Base-by-base conservation (phyloP, 306 rosid species). In the Senna tora region DNA sequence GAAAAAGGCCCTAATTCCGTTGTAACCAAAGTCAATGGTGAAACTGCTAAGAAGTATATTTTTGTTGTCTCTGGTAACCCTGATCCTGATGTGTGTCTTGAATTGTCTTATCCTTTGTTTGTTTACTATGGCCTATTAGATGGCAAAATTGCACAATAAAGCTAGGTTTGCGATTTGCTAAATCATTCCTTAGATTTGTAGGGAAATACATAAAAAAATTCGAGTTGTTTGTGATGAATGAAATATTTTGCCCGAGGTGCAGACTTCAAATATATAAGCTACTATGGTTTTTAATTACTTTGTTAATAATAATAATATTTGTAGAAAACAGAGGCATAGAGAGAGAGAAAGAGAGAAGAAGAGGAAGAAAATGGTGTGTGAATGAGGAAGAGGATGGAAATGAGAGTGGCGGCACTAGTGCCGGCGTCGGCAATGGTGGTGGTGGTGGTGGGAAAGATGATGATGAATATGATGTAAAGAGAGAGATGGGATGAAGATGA, bases 1-100 rank as follows among this genome's bases (percentile, higher is more conserved):
- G 96, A 88, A 68, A 86, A 87, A 75, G 91, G 85, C 14, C 93
- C 82, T 17, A 89, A 86, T 65, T 87, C 93, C 1, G 80, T 75
- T 4, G 90, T 79, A 5, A 76, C 86, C 15, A 90, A 90, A 85
- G 88, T 77, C 51, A 90, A 90, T 36, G 96, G 96, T 22, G 93
- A 90, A 82, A 79, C 89, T 39, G 81, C 82, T 38, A 90, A 87
- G 82, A 90, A 90, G 93, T 90, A 64, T 76, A 85, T 60, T 16
- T 16, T 59, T 51, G 12, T 47, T 25, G 1, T 32, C 42, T 42
- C 9, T 6, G 1, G 0, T 52, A 6, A 32, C 19, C 30, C 21
- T n/a, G n/a, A n/a, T n/a, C n/a, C n/a, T 36, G 14, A 21, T 45
- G 55, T 3, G 57, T 19, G 54, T 66, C 50, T 17, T 3, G n/a